Base-by-base conservation (phyloP, 805 yeast genomes). In the Teunomyces pallodes region DNA sequence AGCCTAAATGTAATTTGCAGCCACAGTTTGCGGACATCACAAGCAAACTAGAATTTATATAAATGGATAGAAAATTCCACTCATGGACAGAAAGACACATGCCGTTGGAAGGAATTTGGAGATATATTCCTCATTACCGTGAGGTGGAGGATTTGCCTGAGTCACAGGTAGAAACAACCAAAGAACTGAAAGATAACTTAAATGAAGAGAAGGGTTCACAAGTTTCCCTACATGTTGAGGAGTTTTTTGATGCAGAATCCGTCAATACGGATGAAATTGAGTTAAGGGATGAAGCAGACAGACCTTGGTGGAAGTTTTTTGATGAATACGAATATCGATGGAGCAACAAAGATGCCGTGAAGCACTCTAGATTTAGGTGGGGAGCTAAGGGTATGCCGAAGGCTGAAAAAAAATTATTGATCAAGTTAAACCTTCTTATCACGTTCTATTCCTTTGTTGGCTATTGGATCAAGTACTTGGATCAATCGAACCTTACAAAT, bases 271-370 rank as follows among this genome's bases (percentile, higher is more conserved):
- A 40, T 10, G 14, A 16, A 20, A 24, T 24, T 38, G 82, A 77
- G 54, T 73, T 70, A 53, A 62, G 82, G 50, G 83, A 79, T 56
- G 83, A 78, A 58, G 80, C 81, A 3, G 55, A 74, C 46, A 66
- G 81, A 45, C 69, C 73, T 27, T 78, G 82, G 79, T 75, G 69
- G 69, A 69, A 67, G 30, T 76, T 64, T 49, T 77, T 77, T 40
- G 69, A 66, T 49, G 69, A 66, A 51, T 66, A 59, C 46, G 69
- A 66, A 46, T 64, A 66, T 50, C 48, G 70, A 14, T 38, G 41
- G 41, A 26, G 13, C 4, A 14, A 24, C n/a, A 20, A 38, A 26
- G 30, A 38, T 24, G 40, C 50, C 38, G 55, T 56, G 28, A 55
- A 48, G 13, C 30, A 38, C 16, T 38, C 41, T 2, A 39, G 46